Base-by-base conservation (phyloP, 163 green algal species). In the Smithsoniella earleae region DNA sequence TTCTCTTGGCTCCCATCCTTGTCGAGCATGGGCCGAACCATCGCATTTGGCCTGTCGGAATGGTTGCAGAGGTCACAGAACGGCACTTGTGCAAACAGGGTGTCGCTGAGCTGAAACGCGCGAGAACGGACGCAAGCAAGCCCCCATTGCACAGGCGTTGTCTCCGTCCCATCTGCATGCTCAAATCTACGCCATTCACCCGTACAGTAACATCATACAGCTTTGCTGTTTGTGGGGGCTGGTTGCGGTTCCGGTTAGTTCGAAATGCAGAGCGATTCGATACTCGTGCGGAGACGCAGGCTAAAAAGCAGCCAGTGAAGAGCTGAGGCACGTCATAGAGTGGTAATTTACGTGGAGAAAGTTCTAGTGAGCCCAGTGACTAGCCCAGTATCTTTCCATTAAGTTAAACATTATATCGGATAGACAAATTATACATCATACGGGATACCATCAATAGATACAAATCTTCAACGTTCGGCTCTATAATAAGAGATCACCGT, bases 71-170 rank as follows among this genome's bases (percentile, higher is more conserved):
- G 1, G 58, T 69, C 58, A 16, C 27, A 30, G 34, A 69, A 69
- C 3, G 58, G 58, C 20, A 69, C 58, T 36, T 30, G 27, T 18
- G 58, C 58, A 34, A 69, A 69, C 27, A 69, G 58, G 4, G 58
- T 40, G n/a, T 33, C 13, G n/a, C 5, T 69, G 58, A 69, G 58
- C 58, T 69, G 58, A 31, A 69, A 69, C 27, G 58, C 58, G 58
- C 58, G 58, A 4, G 58, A 69, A 31, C 58, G 58, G n/a, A 69
- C 25, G 58, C 58, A 69, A 5, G 58, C 58, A 16, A 69, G 58
- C 5, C 58, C 58, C 58, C 58, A 69, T 33, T 69, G 58, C n/a
- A 69, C 30, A 0, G 58, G 58, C 1, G 58, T 69, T 36, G 58
- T 69, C 5, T 37, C 58, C 0, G 58, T 69, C 30, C 25, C 58